Evolutionary conservation across 1,139 yeast species (phyloP), one percentile per base, ranked within the genome.

Genomic region (Nematodospora anomalae): DNA sequence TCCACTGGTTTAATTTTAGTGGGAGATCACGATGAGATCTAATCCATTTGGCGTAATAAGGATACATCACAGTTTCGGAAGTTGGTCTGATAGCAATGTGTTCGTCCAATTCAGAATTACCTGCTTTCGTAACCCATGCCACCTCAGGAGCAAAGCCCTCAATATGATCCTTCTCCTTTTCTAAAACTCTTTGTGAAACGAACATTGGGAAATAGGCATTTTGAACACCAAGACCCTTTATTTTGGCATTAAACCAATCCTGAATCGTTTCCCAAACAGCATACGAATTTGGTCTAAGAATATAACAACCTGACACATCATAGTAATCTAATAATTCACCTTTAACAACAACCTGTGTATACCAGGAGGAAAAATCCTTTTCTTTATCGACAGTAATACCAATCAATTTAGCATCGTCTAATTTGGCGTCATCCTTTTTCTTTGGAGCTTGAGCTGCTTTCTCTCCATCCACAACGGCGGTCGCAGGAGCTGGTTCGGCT

Each of bases 71-170:
- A 35, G 99, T 94, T 67, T 94, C 99, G 12, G 97, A 89, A 32
- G 99, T 94, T 55, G 99, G 99, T 72, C 99, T 86, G 53, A 94
- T 92, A 44, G 99, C 99, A 57, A 94, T 87, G 53, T 96, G 98
- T 70, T 94, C 98, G 40, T 94, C 98, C 52, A 94, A 76, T 36
- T 92, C 97, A 21, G 96, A 85, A 35, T 70, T 65, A 55, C 99
- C 99, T 35, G 99, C 99, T 56, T 74, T 80, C 43, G 99, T 94
- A 49, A 94, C 98, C 99, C 99, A 94, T 16, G 99, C 99, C 40
- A 94, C 99, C 68, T 94, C 99, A 21, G 99, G 98, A 34, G 99
- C 98, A 63, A 94, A 94, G 26, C 99, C 99, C 67, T 94, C 98
- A 55, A 94, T 83, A 61, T 94, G 99, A 62, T 94, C 99, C 70